A percentile compares a stretch with the other conserved stretches of the same genome.
Evolutionary conservation across 164 flowering plant genomes (phyloP).

Genomic region (Chimonanthus praecox): DNA sequence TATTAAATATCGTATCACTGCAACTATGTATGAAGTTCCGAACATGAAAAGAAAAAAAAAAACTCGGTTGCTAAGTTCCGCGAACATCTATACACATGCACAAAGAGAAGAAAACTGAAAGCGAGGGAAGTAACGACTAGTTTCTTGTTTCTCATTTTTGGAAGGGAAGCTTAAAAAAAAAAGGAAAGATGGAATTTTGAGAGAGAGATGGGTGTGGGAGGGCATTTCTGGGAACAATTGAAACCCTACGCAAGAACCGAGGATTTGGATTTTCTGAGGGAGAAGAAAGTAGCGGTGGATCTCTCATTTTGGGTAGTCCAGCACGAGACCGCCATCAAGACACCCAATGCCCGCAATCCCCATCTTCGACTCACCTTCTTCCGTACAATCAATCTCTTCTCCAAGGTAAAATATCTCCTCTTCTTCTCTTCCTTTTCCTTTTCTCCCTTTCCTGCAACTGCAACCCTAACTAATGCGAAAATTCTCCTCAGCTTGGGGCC

Average conservation of each 20-base stretch:
- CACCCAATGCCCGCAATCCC: conserved; percentile 43
- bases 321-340: conserved; percentile 65
- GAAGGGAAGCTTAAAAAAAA: no score
- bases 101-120: no score
- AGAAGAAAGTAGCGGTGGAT: conserved; percentile 86
- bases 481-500: conserved; percentile 68
- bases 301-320: conserved; percentile 90
- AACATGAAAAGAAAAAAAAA: no score
- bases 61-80: no score
- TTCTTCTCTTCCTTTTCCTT: neutral
- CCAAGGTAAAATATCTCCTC: conserved; percentile 45
- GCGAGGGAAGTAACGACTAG: neutral
- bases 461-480: neutral
- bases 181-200: no score
- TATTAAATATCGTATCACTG: no score
- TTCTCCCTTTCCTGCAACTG: neutral
- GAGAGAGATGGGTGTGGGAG: conserved; percentile 65
- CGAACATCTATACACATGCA: no score
- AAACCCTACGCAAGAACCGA: conserved; percentile 70
- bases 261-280: conserved; percentile 59
- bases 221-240: conserved; percentile 77
- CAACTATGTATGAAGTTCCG: no score
- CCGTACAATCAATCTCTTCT: conserved; percentile 76
- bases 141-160: no score
- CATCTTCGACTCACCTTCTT: conserved; percentile 80